Percentiles rank a stretch among this genome's conserved stretches.
These are phyloP conservation scores for Scheffersomyces insectosa DNA, from an alignment of 1,139 yeast species.

Conservation along the genomic window DNA sequence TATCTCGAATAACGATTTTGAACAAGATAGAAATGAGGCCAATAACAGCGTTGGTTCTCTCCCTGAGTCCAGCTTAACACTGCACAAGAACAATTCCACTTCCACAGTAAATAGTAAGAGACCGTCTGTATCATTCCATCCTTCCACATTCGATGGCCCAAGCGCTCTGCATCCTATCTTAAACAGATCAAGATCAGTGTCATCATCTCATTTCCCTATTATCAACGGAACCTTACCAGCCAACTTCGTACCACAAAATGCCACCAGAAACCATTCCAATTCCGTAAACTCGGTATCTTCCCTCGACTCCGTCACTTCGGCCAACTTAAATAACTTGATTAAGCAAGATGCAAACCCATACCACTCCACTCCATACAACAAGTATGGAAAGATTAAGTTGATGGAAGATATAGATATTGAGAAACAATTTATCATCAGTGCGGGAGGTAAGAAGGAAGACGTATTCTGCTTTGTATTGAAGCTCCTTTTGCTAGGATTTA, in stretches of 20 bases:
- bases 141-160: no score
- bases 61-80: no score
- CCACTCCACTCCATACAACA: slow-evolving; percentile 1
- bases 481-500: slow-evolving; percentile 26
- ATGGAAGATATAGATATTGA: slow-evolving; percentile 38
- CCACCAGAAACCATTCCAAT: slow-evolving; percentile 17
- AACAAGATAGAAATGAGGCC: no score
- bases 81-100: no score
- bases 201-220: background rate
- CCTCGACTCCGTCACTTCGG: slow-evolving; percentile 12
- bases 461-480: slow-evolving; percentile 35
- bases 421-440: slow-evolving; percentile 38
- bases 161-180: no score
- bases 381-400: slow-evolving; percentile 16
- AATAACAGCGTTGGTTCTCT: no score
- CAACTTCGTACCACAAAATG: background rate
- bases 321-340: slow-evolving; percentile 12
- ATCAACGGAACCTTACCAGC: background rate
- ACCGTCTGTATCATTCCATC: no score
- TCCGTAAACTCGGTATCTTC: slow-evolving; percentile 18
- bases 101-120: no score
- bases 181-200: slow-evolving; percentile 5
- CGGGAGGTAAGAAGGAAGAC: slow-evolving; percentile 40
- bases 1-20: no score
- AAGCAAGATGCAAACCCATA: slow-evolving; percentile 13